These are phyloP conservation scores for Lasiodiplodia sp. DNA, from an alignment of 2,329 filamentous ascomycete species.

Conservation along the genomic window DNA sequence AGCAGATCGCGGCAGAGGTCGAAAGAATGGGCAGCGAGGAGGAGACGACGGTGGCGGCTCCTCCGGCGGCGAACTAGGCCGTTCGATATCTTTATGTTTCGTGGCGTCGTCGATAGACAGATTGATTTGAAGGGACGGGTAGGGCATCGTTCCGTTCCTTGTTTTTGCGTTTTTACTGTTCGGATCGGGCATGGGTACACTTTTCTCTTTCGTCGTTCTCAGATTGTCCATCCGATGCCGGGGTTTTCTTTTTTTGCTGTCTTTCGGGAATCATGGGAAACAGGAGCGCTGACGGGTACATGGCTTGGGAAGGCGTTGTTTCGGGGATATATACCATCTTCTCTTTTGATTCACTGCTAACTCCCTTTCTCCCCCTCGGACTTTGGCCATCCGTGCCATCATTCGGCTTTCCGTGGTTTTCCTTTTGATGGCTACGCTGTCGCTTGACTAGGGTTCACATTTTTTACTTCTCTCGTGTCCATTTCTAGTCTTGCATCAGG, in stretches of 20 bases:
- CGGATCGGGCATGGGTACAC: neutral
- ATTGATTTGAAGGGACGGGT: neutral
- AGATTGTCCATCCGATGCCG: neutral
- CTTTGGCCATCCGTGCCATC: neutral
- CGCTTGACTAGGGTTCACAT: neutral
- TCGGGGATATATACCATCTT: conserved; percentile 15
- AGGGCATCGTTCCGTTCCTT: neutral
- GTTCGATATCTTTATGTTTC: neutral
- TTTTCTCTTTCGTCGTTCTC: neutral
- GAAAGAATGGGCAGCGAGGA: conserved; percentile 40
- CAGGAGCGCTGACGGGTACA: conserved; percentile 4
- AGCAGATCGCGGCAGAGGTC: conserved; percentile 67
- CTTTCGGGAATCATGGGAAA: conserved; percentile 9
- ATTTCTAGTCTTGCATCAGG: neutral
- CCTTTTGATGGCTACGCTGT: neutral
- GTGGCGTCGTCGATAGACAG: neutral
- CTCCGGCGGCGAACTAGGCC: neutral
- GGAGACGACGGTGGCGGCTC: neutral
- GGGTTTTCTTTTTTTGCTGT: neutral
- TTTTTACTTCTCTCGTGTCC: neutral
- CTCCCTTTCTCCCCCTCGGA: neutral
- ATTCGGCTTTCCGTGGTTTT: neutral
- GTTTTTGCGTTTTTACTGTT: neutral
- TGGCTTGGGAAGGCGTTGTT: conserved; percentile 1
- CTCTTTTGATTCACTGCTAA: neutral